Evolutionary conservation across 352 stramenopile genomes (phyloP), one percentile per base, ranked within the genome.

Genomic region (Pythium monospermum): DNA sequence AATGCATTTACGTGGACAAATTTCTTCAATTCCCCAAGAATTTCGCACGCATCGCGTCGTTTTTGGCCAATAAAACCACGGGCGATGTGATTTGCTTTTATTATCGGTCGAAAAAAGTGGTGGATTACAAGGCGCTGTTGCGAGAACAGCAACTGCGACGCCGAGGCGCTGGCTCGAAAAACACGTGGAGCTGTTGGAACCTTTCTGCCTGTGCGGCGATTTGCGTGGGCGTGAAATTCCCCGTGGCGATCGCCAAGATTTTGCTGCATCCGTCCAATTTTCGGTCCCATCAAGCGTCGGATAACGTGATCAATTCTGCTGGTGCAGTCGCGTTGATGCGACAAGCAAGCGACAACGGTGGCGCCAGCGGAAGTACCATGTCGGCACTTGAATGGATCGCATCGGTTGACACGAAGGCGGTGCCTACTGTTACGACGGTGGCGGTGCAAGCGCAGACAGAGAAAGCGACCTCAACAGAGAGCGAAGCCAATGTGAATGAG

Each of bases 1-100:
- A 99, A 62, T 98, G 87, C 57, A 99, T 99, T 46, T 99, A 98
- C 59, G 69, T 99, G 22, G 96, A 99, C 79, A 97, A 98, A 47
- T 99, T 99, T 63, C 57, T 99, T 36, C 95, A 99, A 58, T 98
- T 95, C 57, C 97, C 97, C 1, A 99, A 99, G 66, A 98, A 99
- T 48, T 99, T 99, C 76, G 76, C 91, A 2, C 89, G 91, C 27
- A 99, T 99, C 52, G 89, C 95, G 18, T 95, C 88, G 5, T 96
- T 84, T 33, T 59, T 98, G 49, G 69, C 77, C 41, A 98, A 98
- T 59, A 99, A 99, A 58, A 96, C 85, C 0, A 98, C 96, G 0
- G 91, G 92, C 28, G 96, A 99, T 67, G 97, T 97, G 35, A 92
- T 99, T 52, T 68, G 77, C 31, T 98, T 99, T 44, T 99, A 99